These are phyloP conservation scores for Cadophora gregata DNA, from an alignment of 2,329 filamentous ascomycete genomes.

Conservation along the genomic window DNA sequence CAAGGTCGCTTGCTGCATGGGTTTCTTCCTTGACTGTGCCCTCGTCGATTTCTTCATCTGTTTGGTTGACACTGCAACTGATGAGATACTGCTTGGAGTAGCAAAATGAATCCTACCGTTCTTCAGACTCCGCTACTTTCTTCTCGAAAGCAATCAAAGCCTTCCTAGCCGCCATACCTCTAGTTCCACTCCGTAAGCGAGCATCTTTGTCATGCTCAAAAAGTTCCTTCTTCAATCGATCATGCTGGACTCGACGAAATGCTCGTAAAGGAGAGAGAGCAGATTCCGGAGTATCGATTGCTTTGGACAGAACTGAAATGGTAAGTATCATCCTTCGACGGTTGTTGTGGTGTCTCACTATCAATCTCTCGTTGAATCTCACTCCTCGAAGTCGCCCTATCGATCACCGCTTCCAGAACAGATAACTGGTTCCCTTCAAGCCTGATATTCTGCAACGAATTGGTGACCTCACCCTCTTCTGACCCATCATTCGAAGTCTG, in stretches of 20 bases:
- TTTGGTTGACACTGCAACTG: constrained; percentile 51
- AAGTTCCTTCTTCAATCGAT: constrained; percentile 65
- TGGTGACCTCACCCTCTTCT: constrained; percentile 45
- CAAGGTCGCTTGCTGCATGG: constrained; percentile 70
- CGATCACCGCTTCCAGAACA: constrained; percentile 73
- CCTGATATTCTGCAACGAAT: constrained; percentile 8
- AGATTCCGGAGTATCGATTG: constrained; percentile 61
- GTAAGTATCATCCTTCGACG: neutral
- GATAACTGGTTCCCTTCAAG: constrained; percentile 45
- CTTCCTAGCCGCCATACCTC: constrained; percentile 79
- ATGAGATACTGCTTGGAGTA: neutral
- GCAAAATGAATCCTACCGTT: constrained; percentile 38
- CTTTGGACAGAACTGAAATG: constrained; percentile 58
- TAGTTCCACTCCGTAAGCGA: constrained; percentile 72
- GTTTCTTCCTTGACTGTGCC: constrained; percentile 67
- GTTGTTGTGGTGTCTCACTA: constrained; percentile 48
- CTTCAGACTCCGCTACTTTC: constrained; percentile 59
- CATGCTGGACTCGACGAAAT: constrained; percentile 66
- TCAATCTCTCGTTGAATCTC: constrained; percentile 65
- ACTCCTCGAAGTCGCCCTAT: constrained; percentile 61
- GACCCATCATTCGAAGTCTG: constrained; percentile 56
- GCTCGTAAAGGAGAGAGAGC: constrained; percentile 63
- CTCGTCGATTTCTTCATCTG: constrained; percentile 61
- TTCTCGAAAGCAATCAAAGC: constrained; percentile 73
- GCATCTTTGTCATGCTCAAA: constrained; percentile 78